Conservation (phyloP, 306 rosid species). For the Senna siamea region DNA sequence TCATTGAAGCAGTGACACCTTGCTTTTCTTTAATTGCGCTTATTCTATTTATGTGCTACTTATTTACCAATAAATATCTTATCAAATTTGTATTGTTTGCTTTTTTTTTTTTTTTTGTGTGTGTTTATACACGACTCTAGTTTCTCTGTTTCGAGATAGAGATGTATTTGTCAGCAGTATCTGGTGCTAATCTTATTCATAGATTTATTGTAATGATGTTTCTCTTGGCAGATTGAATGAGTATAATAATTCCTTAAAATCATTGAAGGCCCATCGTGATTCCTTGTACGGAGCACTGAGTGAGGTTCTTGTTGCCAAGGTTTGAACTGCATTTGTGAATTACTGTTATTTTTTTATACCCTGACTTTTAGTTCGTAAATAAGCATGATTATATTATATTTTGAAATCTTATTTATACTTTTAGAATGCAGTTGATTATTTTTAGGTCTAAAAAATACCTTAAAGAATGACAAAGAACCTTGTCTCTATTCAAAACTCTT, state of each 20-base stretch:
- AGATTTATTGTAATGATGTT: slow-evolving; percentile 2
- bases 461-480: neutral
- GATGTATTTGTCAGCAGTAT: too few relatives aligned
- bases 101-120: neutral
- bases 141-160: neutral
- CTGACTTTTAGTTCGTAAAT: slow-evolving; percentile 5
- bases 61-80: too few relatives aligned
- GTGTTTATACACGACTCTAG: neutral
- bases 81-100: too few relatives aligned
- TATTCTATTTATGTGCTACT: neutral
- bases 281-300: slow-evolving; percentile 65
- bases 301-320: slow-evolving; percentile 84
- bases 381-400: neutral
- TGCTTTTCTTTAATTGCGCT: neutral
- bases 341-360: neutral
- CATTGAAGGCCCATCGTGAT: slow-evolving; percentile 73
- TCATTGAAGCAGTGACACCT: slow-evolving; percentile 6
- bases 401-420: neutral
- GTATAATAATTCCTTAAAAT: slow-evolving; percentile 55
- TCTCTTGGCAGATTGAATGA: slow-evolving; percentile 64
- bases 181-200: neutral
- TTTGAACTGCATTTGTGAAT: slow-evolving; percentile 41
- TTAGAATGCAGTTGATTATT: slow-evolving; percentile 4
- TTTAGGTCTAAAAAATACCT: neutral
- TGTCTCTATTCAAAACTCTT: neutral